Percentiles rank a stretch among this genome's conserved stretches.
Conservation (phyloP, 108 stramenopile genomes). For the Nannochloropsis granulata region DNA sequence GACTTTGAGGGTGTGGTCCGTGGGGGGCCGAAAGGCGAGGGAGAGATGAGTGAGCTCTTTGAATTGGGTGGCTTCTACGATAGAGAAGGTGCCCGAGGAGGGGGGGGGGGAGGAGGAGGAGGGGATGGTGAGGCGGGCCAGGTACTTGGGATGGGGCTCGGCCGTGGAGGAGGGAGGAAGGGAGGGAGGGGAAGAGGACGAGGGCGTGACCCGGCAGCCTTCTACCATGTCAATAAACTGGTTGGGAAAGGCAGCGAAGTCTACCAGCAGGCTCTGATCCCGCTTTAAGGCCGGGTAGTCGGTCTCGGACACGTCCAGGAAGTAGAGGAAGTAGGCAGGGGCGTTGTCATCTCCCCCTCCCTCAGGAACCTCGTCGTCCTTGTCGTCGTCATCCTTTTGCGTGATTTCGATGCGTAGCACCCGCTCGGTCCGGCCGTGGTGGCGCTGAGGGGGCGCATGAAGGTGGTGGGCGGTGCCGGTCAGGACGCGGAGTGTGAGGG, state of each 20-base stretch:
- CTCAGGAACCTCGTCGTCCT: no score
- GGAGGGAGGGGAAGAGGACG: neutral
- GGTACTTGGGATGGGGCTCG: neutral
- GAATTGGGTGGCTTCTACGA: conserved; percentile 43
- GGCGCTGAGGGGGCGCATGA: conserved; percentile 3
- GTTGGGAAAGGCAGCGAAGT: conserved; percentile 36
- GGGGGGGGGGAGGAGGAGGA: neutral
- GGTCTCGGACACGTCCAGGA: conserved; percentile 40
- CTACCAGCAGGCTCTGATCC: conserved; percentile 42
- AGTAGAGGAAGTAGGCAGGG: conserved; percentile 37
- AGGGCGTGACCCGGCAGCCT: neutral
- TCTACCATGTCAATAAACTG: conserved; percentile 41
- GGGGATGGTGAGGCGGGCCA: neutral
- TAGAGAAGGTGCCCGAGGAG: conserved; percentile 16
- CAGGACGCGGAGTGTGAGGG: conserved; percentile 23
- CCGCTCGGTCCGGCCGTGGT: conserved; percentile 13
- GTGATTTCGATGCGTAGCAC: conserved; percentile 41
- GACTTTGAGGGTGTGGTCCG: conserved; percentile 31
- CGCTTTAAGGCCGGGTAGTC: conserved; percentile 41
- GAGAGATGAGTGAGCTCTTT: conserved; percentile 42
- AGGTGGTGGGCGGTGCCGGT: neutral
- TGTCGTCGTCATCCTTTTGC: conserved; percentile 22
- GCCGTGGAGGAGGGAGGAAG: neutral
- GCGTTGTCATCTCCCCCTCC: neutral
- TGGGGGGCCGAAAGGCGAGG: conserved; percentile 28